A percentile compares a stretch with the other conserved stretches of the same genome.
These are phyloP conservation scores for Sphaerostilbella broomeana DNA, from an alignment of 2,329 filamentous ascomycete species.

Conservation along the genomic window DNA sequence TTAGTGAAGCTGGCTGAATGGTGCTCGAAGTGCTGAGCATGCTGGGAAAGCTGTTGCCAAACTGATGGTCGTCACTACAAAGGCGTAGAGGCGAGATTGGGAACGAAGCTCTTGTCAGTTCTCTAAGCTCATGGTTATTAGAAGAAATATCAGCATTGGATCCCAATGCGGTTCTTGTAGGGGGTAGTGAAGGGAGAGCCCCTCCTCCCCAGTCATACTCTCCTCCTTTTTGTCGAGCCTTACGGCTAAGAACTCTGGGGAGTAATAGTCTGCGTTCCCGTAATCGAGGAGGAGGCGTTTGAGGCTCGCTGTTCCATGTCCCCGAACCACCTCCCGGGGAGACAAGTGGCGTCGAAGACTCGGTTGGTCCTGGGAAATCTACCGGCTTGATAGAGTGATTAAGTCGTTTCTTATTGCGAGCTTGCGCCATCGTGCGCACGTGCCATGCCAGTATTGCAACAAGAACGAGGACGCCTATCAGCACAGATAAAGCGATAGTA, in stretches of 20 bases:
- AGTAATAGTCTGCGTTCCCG: slow-evolving; percentile 41
- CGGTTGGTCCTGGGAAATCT: slow-evolving; percentile 21
- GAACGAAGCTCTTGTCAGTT: slow-evolving; percentile 1
- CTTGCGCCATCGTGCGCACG: slow-evolving; percentile 23
- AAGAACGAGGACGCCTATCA: slow-evolving; percentile 33
- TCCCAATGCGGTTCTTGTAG: no score
- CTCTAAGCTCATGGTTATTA: neutral
- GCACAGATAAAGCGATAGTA: slow-evolving; percentile 38
- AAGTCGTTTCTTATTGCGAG: slow-evolving; percentile 2
- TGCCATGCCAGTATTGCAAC: slow-evolving; percentile 32
- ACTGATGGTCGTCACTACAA: neutral
- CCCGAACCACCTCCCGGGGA: slow-evolving; percentile 28
- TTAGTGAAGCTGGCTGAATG: neutral
- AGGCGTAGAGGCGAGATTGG: neutral
- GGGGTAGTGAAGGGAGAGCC: no score
- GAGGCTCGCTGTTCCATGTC: slow-evolving; percentile 18
- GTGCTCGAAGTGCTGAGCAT: slow-evolving; percentile 3
- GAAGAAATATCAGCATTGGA: neutral
- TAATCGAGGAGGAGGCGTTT: slow-evolving; percentile 43
- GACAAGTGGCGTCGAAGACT: slow-evolving; percentile 38
- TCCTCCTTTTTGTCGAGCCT: neutral
- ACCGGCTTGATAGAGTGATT: slow-evolving; percentile 17
- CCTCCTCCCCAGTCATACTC: slow-evolving; percentile 1
- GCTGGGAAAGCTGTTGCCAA: slow-evolving; percentile 3
- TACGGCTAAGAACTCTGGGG: slow-evolving; percentile 6